Percentiles rank a stretch among this genome's conserved stretches.
Evolutionary conservation across 306 rosid genomes (phyloP).

Genomic region (Castanospermum australe): DNA sequence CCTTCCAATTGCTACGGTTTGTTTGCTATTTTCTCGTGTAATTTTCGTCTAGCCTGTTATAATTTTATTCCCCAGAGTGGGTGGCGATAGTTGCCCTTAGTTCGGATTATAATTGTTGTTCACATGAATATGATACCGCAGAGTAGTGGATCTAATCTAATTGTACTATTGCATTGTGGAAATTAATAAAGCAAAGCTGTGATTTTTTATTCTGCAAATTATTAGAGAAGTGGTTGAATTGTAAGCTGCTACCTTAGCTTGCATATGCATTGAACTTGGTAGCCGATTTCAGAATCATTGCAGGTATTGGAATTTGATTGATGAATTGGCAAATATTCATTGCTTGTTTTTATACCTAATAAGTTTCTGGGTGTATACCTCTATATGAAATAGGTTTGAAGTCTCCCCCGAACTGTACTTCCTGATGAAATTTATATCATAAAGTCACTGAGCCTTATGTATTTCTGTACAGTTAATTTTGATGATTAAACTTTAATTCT

Average conservation of each 20-base stretch:
- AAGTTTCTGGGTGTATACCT: background rate
- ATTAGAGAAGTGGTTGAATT: background rate
- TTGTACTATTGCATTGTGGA: slow-evolving; percentile 18
- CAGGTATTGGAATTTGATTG: background rate
- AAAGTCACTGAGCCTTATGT: background rate
- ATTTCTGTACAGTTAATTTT: background rate
- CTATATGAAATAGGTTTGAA: too few relatives aligned
- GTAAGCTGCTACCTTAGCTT: slow-evolving; percentile 4
- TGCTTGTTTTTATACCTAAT: background rate
- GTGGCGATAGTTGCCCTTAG: background rate
- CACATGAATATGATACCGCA: background rate
- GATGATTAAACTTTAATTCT: background rate
- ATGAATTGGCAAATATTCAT: background rate
- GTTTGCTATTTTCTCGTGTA: background rate
- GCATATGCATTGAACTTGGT: background rate
- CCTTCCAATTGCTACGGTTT: background rate
- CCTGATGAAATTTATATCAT: background rate
- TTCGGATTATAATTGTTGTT: slow-evolving; percentile 4
- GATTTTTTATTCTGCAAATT: background rate
- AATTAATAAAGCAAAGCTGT: background rate
- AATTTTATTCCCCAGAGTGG: background rate
- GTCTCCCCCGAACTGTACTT: too few relatives aligned
- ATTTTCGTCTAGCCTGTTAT: background rate
- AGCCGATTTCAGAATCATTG: slow-evolving; percentile 5
- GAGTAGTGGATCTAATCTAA: slow-evolving; percentile 28